Percentiles rank a stretch among this genome's conserved stretches.
phyloP scores from a whole-genome alignment of 768 basidiomycete species.

The Cantharellus cinnabarinus region DNA sequence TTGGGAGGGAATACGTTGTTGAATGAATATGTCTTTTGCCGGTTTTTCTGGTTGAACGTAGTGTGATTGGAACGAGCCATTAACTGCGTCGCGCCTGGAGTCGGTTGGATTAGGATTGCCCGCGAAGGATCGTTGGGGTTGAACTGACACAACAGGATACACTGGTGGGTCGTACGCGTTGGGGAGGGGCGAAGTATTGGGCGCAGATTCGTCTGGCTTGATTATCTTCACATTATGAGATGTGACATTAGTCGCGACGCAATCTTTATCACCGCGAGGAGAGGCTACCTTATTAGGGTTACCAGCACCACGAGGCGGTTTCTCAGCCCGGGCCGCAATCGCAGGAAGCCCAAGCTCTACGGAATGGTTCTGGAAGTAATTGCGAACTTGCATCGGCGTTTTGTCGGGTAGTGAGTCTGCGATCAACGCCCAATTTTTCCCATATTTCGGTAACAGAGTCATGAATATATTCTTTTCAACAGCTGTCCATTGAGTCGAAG shows the following conservation, averaged over 20 bases:
- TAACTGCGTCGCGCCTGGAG: no score
- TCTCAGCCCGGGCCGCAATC: background rate
- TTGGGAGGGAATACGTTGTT: no score
- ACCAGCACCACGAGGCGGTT: background rate
- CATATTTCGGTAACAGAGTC: background rate
- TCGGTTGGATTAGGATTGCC: no score
- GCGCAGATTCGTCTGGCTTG: background rate
- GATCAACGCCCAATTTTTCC: slow-evolving; percentile 1
- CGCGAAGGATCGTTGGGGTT: no score
- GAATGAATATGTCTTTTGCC: no score
- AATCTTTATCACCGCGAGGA: background rate
- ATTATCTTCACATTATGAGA: background rate
- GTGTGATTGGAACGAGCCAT: no score
- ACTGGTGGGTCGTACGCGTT: no score
- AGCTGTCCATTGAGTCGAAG: background rate
- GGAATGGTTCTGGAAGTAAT: slow-evolving; percentile 2
- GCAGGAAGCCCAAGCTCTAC: background rate
- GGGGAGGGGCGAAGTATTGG: background rate
- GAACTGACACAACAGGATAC: no score
- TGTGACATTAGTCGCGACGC: background rate
- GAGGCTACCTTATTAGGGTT: background rate
- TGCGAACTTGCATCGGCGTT: background rate
- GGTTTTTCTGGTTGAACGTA: no score
- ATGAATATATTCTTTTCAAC: background rate
- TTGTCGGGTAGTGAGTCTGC: background rate